Evolutionary conservation across 108 stramenopile species (phyloP).

Genomic region (Nitzschia inconspicua): DNA sequence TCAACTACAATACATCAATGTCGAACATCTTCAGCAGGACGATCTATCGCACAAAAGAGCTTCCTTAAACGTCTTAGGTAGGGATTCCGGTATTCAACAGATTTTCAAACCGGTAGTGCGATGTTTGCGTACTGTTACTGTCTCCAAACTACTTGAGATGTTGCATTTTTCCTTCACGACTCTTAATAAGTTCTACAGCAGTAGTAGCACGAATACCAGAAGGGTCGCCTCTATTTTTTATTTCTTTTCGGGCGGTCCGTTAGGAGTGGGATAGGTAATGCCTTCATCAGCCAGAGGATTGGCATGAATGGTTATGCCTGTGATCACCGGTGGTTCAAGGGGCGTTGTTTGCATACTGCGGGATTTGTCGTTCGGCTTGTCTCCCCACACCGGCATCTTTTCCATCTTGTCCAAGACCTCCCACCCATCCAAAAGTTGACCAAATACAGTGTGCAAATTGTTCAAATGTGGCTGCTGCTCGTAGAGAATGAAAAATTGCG

Average conservation of each 20-base stretch:
- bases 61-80: too few species aligned
- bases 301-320: conserved; percentile 91
- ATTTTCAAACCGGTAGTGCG: too few species aligned
- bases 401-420: conserved; percentile 95
- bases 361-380: conserved; percentile 76
- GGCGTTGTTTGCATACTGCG: conserved; percentile 69
- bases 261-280: conserved; percentile 72
- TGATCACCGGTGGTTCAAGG: conserved; percentile 80
- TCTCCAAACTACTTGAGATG: too few species aligned
- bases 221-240: too few species aligned
- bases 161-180: too few species aligned
- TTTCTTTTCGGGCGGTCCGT: conserved; percentile 74
- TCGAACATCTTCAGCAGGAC: too few species aligned
- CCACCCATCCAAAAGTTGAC: conserved; percentile 91
- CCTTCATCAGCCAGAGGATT: conserved; percentile 94
- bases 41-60: too few species aligned
- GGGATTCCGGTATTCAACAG: too few species aligned
- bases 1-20: too few species aligned
- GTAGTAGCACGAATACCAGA: too few species aligned
- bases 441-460: conserved; percentile 95
- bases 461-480: conserved; percentile 92
- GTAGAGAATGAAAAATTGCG: conserved; percentile 96
- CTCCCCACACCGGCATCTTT: conserved; percentile 79
- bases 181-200: too few species aligned
- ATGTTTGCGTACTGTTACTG: too few species aligned